A percentile compares a stretch with the other conserved stretches of the same genome.
Conservation (phyloP, 106 monocot species). For the Platanthera zijinensis region DNA sequence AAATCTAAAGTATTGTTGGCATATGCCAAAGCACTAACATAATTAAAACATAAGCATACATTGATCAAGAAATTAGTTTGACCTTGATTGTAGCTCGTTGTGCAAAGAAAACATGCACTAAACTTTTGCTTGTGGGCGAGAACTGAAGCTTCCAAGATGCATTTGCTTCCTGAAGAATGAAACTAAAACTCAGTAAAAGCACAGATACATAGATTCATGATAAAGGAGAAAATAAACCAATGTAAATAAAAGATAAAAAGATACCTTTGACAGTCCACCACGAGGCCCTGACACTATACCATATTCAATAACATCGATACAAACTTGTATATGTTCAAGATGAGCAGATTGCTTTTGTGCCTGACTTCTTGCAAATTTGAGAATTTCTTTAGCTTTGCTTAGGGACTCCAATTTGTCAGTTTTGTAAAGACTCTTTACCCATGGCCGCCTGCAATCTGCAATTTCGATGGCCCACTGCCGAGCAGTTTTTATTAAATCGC, state of each 20-base stretch:
- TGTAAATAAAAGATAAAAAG: constrained; percentile 8
- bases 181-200: neutral
- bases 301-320: constrained; percentile 91
- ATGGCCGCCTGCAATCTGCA: constrained; percentile 63
- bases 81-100: constrained; percentile 91
- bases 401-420: constrained; percentile 82
- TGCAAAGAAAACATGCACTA: constrained; percentile 89
- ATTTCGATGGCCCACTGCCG: constrained; percentile 81
- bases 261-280: constrained; percentile 90
- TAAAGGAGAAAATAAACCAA: neutral
- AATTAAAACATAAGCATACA: constrained; percentile 3
- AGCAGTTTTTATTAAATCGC: constrained; percentile 64
- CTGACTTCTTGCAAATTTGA: constrained; percentile 85
- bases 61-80: neutral
- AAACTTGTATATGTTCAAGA: constrained; percentile 64
- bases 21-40: neutral
- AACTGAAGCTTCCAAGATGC: constrained; percentile 48
- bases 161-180: constrained; percentile 61
- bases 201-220: neutral
- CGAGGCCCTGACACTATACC: constrained; percentile 84
- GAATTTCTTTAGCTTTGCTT: constrained; percentile 78
- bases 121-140: constrained; percentile 72
- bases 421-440: constrained; percentile 82
- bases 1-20: neutral
- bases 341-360: constrained; percentile 68